Conservation (phyloP, 108 stramenopile species). For the Pseudonitzschia delicatissima region DNA sequence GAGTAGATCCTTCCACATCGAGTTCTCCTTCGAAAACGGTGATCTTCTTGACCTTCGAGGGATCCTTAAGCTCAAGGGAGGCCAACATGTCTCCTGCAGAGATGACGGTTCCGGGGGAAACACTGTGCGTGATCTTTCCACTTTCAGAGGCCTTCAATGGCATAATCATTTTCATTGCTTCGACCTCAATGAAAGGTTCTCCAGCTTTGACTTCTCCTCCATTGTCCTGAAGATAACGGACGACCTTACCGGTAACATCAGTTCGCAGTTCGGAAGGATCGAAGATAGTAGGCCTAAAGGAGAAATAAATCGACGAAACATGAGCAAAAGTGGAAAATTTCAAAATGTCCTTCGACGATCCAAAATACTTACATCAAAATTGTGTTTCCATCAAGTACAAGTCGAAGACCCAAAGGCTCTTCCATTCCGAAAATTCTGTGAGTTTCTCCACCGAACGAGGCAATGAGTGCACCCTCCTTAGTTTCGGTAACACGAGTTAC, state of each 20-base stretch:
- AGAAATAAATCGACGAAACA: not conserved
- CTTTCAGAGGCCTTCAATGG: slow-evolving; percentile 92
- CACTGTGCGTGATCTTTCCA: slow-evolving; percentile 89
- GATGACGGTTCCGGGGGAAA: slow-evolving; percentile 94
- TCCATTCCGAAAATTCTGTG: slow-evolving; percentile 93
- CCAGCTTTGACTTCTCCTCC: slow-evolving; percentile 87
- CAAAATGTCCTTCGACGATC: not conserved
- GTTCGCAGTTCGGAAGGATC: slow-evolving; percentile 96
- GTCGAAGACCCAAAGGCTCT: slow-evolving; percentile 94
- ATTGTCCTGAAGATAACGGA: slow-evolving; percentile 95
- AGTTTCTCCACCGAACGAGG: slow-evolving; percentile 89
- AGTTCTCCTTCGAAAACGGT: slow-evolving; percentile 74
- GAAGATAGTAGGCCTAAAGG: slow-evolving; percentile 85
- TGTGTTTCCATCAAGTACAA: slow-evolving; percentile 80
- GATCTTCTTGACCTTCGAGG: slow-evolving; percentile 94
- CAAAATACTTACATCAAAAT: slow-evolving; percentile 70
- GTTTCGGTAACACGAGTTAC: slow-evolving; percentile 76
- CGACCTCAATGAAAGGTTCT: slow-evolving; percentile 92
- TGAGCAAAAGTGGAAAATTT: not conserved
- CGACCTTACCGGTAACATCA: slow-evolving; percentile 98
- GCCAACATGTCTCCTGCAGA: slow-evolving; percentile 95
- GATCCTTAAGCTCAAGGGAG: slow-evolving; percentile 91
- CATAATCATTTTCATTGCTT: slow-evolving; percentile 97
- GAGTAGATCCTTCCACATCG: slow-evolving; percentile 46
- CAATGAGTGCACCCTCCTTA: slow-evolving; percentile 91